Evolutionary conservation across 768 basidiomycete species (phyloP).

Genomic region (Nevesoporus exiguus): DNA sequence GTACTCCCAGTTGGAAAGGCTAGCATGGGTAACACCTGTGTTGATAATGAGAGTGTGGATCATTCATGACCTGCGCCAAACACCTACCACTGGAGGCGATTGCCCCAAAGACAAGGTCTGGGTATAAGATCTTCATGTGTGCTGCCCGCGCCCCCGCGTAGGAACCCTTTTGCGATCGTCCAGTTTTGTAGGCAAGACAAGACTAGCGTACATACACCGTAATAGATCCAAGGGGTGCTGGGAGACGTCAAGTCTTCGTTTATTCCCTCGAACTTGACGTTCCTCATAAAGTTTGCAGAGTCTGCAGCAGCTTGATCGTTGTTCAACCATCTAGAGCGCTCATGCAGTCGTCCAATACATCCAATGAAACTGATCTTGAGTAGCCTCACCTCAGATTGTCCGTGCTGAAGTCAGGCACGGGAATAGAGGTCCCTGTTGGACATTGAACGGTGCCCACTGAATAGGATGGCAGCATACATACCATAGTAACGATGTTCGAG

Average conservation of each 20-base stretch:
- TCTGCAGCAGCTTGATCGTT: conserved; percentile 90
- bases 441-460: neutral
- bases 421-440: conserved; percentile 62
- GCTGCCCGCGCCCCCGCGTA: conserved; percentile 94
- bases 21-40: conserved; percentile 81
- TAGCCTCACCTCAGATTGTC: conserved; percentile 65
- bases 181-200: neutral
- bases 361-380: neutral
- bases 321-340: conserved; percentile 65
- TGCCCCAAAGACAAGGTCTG: conserved; percentile 83
- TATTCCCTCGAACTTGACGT: conserved; percentile 71
- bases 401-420: conserved; percentile 74
- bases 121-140: conserved; percentile 85
- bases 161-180: conserved; percentile 53
- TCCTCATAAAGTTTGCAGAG: conserved; percentile 86
- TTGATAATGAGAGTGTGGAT: neutral
- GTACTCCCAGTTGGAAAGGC: conserved; percentile 82
- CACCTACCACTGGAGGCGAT: conserved; percentile 79
- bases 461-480: conserved; percentile 15
- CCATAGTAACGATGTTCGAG: conserved; percentile 94
- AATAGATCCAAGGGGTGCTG: conserved; percentile 85
- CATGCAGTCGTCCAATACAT: conserved; percentile 6
- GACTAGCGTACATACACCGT: conserved; percentile 59
- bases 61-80: neutral
- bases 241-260: conserved; percentile 69